Conservation (phyloP, 2,329 filamentous ascomycete species). For the Aspergillus neotritici region DNA sequence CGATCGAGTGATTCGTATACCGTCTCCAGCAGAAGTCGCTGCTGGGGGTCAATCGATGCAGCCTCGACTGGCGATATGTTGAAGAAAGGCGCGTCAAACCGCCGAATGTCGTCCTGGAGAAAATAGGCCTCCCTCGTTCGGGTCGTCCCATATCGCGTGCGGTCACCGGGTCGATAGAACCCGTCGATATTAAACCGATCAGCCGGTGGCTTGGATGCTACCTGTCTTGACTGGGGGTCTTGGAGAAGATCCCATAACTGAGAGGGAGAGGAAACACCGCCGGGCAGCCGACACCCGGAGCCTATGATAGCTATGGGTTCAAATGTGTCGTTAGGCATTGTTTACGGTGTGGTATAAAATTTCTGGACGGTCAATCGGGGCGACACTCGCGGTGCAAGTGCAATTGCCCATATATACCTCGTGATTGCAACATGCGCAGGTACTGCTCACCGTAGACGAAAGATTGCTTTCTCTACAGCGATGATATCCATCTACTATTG, state of each 20-base stretch:
- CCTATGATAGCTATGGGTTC: slow-evolving; percentile 4
- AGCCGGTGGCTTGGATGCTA: background rate
- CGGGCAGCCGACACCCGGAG: slow-evolving; percentile 1
- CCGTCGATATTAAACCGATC: background rate
- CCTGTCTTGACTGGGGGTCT: background rate
- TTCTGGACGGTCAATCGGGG: no score
- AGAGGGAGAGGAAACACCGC: background rate
- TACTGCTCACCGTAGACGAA: no score
- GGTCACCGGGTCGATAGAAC: background rate
- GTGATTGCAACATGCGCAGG: no score
- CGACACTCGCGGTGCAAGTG: no score
- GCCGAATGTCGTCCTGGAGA: background rate
- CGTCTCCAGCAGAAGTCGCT: slow-evolving; percentile 3
- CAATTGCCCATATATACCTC: no score
- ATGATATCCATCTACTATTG: no score
- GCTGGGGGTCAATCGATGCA: slow-evolving; percentile 5
- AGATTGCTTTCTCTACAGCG: no score
- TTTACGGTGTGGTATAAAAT: no score
- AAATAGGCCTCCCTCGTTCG: no score
- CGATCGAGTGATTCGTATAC: slow-evolving; percentile 2
- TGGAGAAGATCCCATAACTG: slow-evolving; percentile 3
- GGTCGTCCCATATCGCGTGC: no score
- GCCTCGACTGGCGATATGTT: slow-evolving; percentile 1
- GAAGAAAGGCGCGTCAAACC: slow-evolving; percentile 4
- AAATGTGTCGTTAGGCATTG: no score